phyloP scores from a whole-genome alignment of 1,139 yeast species.

The Taphrina betulina region DNA sequence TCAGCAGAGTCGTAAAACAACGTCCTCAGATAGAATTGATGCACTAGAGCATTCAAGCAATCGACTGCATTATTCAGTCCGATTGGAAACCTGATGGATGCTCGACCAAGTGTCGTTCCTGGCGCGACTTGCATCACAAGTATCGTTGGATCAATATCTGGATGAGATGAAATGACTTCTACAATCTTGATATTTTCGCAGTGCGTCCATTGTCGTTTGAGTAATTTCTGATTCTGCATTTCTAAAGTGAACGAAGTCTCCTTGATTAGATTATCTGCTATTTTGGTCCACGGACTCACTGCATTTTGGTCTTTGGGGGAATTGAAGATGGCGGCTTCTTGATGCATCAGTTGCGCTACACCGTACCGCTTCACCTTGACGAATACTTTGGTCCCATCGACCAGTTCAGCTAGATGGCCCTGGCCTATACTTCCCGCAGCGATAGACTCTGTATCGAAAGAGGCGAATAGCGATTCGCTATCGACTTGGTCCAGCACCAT shows the following conservation, averaged over 20 bases:
- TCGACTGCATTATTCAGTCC: slow-evolving; percentile 16
- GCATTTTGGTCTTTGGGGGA: neutral
- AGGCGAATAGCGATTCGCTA: neutral
- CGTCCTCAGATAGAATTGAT: slow-evolving; percentile 11
- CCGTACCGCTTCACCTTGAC: slow-evolving; percentile 22
- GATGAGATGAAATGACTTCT: slow-evolving; percentile 7
- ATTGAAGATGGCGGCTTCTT: slow-evolving; percentile 15
- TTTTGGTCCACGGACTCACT: slow-evolving; percentile 11
- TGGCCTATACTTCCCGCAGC: slow-evolving; percentile 25
- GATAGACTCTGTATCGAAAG: neutral
- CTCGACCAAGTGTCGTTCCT: slow-evolving; percentile 17
- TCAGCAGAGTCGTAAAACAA: neutral
- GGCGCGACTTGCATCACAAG: slow-evolving; percentile 16
- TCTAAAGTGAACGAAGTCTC: slow-evolving; percentile 12
- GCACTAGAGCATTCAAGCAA: slow-evolving; percentile 5
- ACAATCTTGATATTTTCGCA: slow-evolving; percentile 7
- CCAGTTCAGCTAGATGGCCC: slow-evolving; percentile 3
- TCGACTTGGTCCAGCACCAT: slow-evolving; percentile 16
- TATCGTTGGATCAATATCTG: slow-evolving; percentile 5
- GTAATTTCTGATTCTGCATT: slow-evolving; percentile 2
- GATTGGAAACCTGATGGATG: slow-evolving; percentile 11
- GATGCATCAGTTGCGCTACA: slow-evolving; percentile 3
- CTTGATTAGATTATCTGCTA: slow-evolving; percentile 5
- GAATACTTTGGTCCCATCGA: slow-evolving; percentile 11
- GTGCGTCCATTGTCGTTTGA: slow-evolving; percentile 11